A percentile compares a stretch with the other conserved stretches of the same genome.
phyloP scores from a whole-genome alignment of 345 rosid genomes.

The Trapa incisa region DNA sequence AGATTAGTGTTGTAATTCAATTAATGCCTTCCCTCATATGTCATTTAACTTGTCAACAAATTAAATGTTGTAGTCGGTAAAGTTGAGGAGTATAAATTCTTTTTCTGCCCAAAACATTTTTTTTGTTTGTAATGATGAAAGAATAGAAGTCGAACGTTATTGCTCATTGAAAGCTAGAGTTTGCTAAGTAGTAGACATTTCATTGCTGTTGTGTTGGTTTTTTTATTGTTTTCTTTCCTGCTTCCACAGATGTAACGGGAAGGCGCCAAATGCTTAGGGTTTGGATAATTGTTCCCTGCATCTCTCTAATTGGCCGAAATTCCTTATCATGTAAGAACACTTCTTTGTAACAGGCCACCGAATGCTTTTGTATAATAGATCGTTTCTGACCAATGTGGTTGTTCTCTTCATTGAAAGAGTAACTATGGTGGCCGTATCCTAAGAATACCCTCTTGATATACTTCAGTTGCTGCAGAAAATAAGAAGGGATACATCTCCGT shows the following conservation, averaged over 20 bases:
- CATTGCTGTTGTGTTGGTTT: not conserved
- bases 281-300: constrained; percentile 47
- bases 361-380: too few relatives aligned
- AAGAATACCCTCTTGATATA: constrained; percentile 76
- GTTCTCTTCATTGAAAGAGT: not conserved
- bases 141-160: not conserved
- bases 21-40: too few relatives aligned
- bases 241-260: constrained; percentile 36
- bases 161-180: not conserved
- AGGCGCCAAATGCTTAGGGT: constrained; percentile 55
- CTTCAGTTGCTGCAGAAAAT: constrained; percentile 97
- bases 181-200: not conserved
- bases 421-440: constrained; percentile 30
- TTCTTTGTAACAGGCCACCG: too few relatives aligned
- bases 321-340: constrained; percentile 48
- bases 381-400: constrained; percentile 2
- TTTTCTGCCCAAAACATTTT: too few relatives aligned
- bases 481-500: constrained; percentile 62
- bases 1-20: too few relatives aligned
- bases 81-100: too few relatives aligned
- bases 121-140: not conserved
- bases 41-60: too few relatives aligned
- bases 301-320: constrained; percentile 38
- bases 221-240: not conserved
- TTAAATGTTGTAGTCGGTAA: too few relatives aligned